Percentiles rank a stretch among this genome's conserved stretches.
Evolutionary conservation across 768 basidiomycete genomes (phyloP).

Genomic region (Mrakia frigida): DNA sequence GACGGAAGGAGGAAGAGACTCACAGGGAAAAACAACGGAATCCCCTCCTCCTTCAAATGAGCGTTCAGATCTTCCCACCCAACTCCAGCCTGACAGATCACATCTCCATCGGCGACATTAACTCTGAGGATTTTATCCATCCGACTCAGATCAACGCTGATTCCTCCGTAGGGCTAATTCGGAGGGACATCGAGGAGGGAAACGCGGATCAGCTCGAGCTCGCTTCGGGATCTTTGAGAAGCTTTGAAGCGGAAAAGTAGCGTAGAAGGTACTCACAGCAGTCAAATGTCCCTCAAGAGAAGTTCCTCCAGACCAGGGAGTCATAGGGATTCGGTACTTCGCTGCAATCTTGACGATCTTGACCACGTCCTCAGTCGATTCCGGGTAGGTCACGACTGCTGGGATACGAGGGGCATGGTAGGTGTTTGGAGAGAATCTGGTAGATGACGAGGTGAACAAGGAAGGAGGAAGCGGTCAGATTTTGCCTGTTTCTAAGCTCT

Average conservation of each 20-base stretch:
- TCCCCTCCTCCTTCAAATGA: constrained; percentile 61
- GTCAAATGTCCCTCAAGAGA: constrained; percentile 81
- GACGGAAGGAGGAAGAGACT: too few relatives aligned
- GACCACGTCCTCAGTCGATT: constrained; percentile 67
- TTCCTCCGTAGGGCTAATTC: constrained; percentile 53
- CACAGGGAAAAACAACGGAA: constrained; percentile 75
- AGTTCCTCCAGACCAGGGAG: constrained; percentile 78
- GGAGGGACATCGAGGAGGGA: constrained; percentile 32
- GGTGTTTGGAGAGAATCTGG: constrained; percentile 50
- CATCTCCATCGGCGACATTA: constrained; percentile 50
- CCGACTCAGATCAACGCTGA: constrained; percentile 68
- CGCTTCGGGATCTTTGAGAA: neutral
- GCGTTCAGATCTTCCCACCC: constrained; percentile 56
- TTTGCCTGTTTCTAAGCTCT: neutral
- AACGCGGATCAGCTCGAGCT: neutral
- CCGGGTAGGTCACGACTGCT: constrained; percentile 57
- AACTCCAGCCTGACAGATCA: constrained; percentile 44
- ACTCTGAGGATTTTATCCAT: constrained; percentile 78
- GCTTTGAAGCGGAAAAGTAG: constrained; percentile 18
- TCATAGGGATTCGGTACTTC: constrained; percentile 62
- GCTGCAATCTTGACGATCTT: constrained; percentile 67
- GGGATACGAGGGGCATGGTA: constrained; percentile 53
- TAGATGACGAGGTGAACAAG: too few relatives aligned
- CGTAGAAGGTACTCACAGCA: constrained; percentile 51
- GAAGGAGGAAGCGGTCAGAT: neutral